Percentiles rank a stretch among this genome's conserved stretches.
Evolutionary conservation across 805 yeast genomes (phyloP).

Genomic region (Ogataea glucozyma): DNA sequence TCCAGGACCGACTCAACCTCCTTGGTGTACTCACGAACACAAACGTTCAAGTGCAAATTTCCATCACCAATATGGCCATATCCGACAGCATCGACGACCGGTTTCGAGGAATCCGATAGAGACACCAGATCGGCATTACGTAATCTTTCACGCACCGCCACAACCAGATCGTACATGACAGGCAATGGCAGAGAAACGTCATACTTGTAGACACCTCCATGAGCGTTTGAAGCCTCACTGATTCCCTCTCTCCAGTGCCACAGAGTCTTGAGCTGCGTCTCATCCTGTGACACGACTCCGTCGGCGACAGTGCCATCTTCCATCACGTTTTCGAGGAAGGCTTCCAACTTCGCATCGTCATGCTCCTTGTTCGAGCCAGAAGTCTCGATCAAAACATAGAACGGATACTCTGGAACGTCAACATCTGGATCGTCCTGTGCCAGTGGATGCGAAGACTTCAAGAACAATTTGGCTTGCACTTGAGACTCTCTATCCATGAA

Average conservation of each 20-base stretch:
- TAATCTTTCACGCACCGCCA: slow-evolving; percentile 68
- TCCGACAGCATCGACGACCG: slow-evolving; percentile 88
- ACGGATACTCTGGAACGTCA: slow-evolving; percentile 63
- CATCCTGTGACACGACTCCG: slow-evolving; percentile 96
- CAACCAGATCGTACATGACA: slow-evolving; percentile 79
- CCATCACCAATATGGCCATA: slow-evolving; percentile 99
- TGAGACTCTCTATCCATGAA: slow-evolving; percentile 83
- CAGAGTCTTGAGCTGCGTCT: slow-evolving; percentile 74
- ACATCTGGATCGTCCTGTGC: slow-evolving; percentile 46
- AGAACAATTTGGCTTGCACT: slow-evolving; percentile 58
- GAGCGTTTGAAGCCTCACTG: slow-evolving; percentile 82
- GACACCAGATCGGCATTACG: slow-evolving; percentile 58
- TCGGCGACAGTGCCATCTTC: slow-evolving; percentile 83
- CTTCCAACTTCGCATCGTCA: slow-evolving; percentile 86
- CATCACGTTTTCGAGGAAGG: slow-evolving; percentile 81
- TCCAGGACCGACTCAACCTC: slow-evolving; percentile 80
- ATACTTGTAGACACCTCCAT: slow-evolving; percentile 96
- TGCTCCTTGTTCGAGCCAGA: slow-evolving; percentile 94
- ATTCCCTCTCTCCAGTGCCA: slow-evolving; percentile 97
- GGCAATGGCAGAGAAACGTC: slow-evolving; percentile 90
- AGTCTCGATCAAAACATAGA: slow-evolving; percentile 89
- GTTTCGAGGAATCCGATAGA: slow-evolving; percentile 58
- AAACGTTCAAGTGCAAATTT: slow-evolving; percentile 89
- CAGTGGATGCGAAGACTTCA: slow-evolving; percentile 71
- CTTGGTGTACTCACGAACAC: slow-evolving; percentile 80